Base-by-base conservation (phyloP, 371 early-diverging fungal species). In the Entomophthora muscae region DNA sequence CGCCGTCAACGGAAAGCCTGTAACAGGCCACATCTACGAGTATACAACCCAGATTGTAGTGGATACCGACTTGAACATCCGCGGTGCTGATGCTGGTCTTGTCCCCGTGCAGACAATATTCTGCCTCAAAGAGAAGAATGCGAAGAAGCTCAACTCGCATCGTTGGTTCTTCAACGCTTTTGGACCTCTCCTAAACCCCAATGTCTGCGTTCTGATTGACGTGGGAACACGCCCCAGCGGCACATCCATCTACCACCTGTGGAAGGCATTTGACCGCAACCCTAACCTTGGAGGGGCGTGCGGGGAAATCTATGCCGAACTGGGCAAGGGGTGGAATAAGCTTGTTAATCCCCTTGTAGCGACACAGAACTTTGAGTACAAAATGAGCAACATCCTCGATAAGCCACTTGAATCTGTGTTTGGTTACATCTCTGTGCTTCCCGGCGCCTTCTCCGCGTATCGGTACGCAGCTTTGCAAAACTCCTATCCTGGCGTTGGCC, bases 161-260 rank as follows among this genome's bases (percentile, higher is more conserved):
- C 76, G 89, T 22, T 91, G 89, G 90, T 87, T 88, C 73, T 91
- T 89, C 68, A 83, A 83, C 63, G 88, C 88, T 0, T 82, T 89
- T 67, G 85, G 81, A 1, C 72, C 74, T 0, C 55, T 79, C 30
- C 66, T 90, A 51, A 73, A 83, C 17, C 90, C 90, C 1, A 78
- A 83, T 54, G 80, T 89, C 21, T 88, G 88, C 66, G 72, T 90
- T 26, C 67, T 90, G 33, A 65, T 90, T 5, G 91, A 90, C 67
- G 84, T 83, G 21, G 86, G 86, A 26, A 86, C 86, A 3, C 63
- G 76, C 3, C 86, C 86, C 12, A 74, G 77, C 53, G 70, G 76
- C 1, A 69, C 72, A 0, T 76, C 79, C 1, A 78, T 86, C 32
- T 84, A 84, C 66, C 80, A 84, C 27, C 74, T 86, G 24, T 86